Conservation (phyloP, 257 asterid species). For the Solanum okadae region DNA sequence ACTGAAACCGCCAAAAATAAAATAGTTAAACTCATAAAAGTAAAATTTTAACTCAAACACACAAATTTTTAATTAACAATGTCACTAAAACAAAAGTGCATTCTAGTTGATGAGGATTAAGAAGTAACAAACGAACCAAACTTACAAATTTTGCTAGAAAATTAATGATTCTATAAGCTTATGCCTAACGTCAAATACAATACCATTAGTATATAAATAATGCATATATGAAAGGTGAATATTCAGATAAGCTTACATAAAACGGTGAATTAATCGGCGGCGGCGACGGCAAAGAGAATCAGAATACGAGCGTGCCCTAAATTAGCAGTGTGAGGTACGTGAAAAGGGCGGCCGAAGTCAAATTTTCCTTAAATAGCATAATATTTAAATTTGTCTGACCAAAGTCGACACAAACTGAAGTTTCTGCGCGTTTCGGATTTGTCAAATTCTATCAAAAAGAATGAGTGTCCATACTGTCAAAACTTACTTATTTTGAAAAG, state of each 20-base stretch:
- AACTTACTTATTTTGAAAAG: background rate
- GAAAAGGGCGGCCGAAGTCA: conserved; percentile 4
- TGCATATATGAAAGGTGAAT: background rate
- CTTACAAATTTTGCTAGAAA: background rate
- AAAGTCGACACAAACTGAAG: background rate
- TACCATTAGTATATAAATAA: background rate
- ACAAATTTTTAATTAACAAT: background rate
- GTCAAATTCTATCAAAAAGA: background rate
- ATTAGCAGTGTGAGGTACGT: background rate
- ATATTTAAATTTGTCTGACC: background rate
- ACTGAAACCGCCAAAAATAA: background rate
- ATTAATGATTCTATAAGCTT: background rate
- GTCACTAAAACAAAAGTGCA: background rate
- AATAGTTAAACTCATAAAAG: background rate
- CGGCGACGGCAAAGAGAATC: background rate
- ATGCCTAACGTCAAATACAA: background rate
- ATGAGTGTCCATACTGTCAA: background rate
- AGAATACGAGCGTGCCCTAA: conserved; percentile 13
- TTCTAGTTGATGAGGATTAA: background rate
- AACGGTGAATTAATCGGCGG: background rate
- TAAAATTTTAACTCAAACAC: background rate
- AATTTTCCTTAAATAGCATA: background rate
- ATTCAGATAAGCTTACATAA: background rate
- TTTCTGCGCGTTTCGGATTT: background rate
- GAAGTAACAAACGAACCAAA: background rate